phyloP scores from a whole-genome alignment of 805 yeast genomes.

The Metschnikowia koreensis region DNA sequence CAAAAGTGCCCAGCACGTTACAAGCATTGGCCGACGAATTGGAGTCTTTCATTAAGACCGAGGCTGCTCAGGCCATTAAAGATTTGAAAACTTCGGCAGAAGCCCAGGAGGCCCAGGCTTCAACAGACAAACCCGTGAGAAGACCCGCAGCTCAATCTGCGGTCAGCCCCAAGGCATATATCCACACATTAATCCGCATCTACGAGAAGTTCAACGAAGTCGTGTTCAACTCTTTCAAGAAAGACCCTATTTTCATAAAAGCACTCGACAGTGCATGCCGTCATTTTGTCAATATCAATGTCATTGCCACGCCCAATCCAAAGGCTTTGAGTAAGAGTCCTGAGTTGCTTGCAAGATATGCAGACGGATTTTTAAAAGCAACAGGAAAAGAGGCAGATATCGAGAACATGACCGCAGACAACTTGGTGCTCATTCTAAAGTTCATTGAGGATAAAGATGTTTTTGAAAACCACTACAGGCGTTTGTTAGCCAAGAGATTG shows the following conservation, averaged over 20 bases:
- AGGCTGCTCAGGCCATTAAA: constrained; percentile 50
- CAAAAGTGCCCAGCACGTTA: constrained; percentile 75
- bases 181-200: constrained; percentile 70
- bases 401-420: constrained; percentile 76
- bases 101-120: constrained; percentile 18
- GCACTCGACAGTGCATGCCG: constrained; percentile 90
- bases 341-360: constrained; percentile 84
- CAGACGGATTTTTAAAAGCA: constrained; percentile 79
- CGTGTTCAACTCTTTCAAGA: constrained; percentile 64
- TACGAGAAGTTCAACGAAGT: constrained; percentile 65
- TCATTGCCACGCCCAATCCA: constrained; percentile 68
- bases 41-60: constrained; percentile 63
- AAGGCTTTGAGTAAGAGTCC: constrained; percentile 77
- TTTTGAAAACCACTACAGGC: constrained; percentile 88
- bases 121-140: constrained; percentile 18
- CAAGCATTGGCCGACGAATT: constrained; percentile 74
- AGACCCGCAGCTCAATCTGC: constrained; percentile 21
- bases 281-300: constrained; percentile 75
- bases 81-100: constrained; percentile 44
- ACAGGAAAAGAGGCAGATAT: constrained; percentile 66
- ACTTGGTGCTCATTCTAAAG: constrained; percentile 81
- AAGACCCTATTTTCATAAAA: constrained; percentile 75
- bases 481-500: constrained; percentile 83
- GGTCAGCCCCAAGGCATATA: constrained; percentile 77
- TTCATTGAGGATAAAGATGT: constrained; percentile 93